A percentile compares a stretch with the other conserved stretches of the same genome.
Evolutionary conservation across 1,284 basidiomycete species (phyloP).

Genomic region (Malassezia cuniculi): DNA sequence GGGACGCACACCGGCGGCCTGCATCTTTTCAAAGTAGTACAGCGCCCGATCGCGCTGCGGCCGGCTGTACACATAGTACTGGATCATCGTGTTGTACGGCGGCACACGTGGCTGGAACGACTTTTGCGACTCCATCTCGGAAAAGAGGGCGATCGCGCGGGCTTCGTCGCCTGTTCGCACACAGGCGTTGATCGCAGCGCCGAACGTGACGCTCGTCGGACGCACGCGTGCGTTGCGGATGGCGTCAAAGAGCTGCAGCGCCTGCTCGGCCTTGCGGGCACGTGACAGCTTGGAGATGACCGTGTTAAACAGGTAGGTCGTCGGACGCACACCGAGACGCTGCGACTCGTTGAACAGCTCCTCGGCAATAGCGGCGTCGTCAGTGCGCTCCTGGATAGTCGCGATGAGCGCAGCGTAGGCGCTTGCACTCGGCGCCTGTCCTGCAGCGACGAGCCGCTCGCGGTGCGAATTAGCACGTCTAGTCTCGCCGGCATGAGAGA

Average conservation of each 20-base stretch:
- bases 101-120: conserved; percentile 80
- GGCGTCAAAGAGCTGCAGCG: conserved; percentile 38
- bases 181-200: conserved; percentile 75
- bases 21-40: conserved; percentile 63
- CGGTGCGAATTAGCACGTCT: conserved; percentile 29
- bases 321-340: conserved; percentile 29
- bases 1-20: conserved; percentile 52
- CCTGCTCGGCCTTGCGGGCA: conserved; percentile 39
- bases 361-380: conserved; percentile 41
- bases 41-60: conserved; percentile 56
- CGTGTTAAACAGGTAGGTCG: conserved; percentile 41
- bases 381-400: conserved; percentile 40
- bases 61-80: conserved; percentile 78
- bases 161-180: conserved; percentile 70
- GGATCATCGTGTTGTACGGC: conserved; percentile 98
- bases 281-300: conserved; percentile 43
- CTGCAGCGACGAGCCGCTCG: conserved; percentile 33
- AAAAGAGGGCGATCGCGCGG: conserved; percentile 69
- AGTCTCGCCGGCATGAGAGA: conserved; percentile 32
- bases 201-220: conserved; percentile 83
- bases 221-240: conserved; percentile 47
- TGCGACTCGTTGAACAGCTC: conserved; percentile 42
- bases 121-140: conserved; percentile 63
- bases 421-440: conserved; percentile 26
- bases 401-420: conserved; percentile 41